Evolutionary conservation across 768 basidiomycete species (phyloP).

Genomic region (Phylloporus arenicola): DNA sequence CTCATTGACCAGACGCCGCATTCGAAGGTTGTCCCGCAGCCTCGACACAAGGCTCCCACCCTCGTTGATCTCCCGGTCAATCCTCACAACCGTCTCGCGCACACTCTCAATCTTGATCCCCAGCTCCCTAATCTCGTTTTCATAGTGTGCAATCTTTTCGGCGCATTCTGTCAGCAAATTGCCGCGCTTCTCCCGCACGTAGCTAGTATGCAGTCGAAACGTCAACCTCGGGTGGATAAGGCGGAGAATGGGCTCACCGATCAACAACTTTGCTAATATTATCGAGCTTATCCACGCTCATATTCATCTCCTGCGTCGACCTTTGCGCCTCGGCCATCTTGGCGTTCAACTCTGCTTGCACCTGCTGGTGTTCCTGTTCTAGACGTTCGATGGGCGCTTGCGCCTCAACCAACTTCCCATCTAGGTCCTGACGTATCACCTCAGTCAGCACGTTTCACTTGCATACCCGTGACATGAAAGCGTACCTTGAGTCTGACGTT

Average conservation of each 20-base stretch:
- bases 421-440: conserved; percentile 47
- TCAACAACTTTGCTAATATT: conserved; percentile 60
- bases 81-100: conserved; percentile 43
- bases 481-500: conserved; percentile 48
- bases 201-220: conserved; percentile 40
- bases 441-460: neutral
- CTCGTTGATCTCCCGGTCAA: conserved; percentile 78
- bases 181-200: conserved; percentile 63
- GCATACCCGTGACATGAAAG: neutral
- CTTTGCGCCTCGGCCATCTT: conserved; percentile 50
- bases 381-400: conserved; percentile 61
- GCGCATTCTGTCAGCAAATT: conserved; percentile 56
- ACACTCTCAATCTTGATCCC: conserved; percentile 36
- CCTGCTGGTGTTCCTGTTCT: conserved; percentile 47
- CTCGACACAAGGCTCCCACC: conserved; percentile 64
- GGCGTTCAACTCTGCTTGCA: conserved; percentile 45
- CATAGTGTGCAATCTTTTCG: conserved; percentile 45
- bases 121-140: conserved; percentile 41
- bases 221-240: neutral
- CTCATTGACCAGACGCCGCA: conserved; percentile 61
- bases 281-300: conserved; percentile 55
- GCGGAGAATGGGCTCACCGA: conserved; percentile 37
- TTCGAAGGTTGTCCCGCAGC: conserved; percentile 77
- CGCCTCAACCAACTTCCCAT: conserved; percentile 53
- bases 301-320: conserved; percentile 59